These are phyloP conservation scores for Durusdinium trenchii DNA, from an alignment of 73 alveolate genomes.

Conservation along the genomic window DNA sequence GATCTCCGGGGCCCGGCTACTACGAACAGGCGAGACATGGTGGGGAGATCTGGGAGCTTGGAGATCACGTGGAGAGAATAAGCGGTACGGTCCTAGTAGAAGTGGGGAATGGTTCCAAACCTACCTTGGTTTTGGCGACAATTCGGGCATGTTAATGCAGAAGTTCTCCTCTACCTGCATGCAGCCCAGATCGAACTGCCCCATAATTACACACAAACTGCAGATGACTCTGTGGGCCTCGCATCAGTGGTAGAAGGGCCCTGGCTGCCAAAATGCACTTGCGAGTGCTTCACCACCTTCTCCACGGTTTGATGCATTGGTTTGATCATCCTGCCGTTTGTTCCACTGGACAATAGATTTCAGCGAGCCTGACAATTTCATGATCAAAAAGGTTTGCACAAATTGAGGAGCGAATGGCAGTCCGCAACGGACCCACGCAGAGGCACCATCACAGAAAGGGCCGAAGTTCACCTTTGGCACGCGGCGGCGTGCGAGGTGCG, in stretches of 20 bases:
- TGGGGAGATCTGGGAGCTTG: too few species aligned
- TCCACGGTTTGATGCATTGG: not conserved
- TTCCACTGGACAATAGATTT: not conserved
- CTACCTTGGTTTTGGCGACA: not conserved
- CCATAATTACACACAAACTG: too few species aligned
- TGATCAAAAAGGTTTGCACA: not conserved
- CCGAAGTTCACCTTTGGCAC: conserved; percentile 34
- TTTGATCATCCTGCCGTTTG: not conserved
- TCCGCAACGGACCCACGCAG: not conserved
- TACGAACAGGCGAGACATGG: conserved; percentile 38
- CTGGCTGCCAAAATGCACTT: too few species aligned
- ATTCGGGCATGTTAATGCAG: too few species aligned
- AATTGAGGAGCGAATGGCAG: not conserved
- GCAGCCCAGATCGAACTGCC: too few species aligned
- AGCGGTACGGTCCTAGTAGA: too few species aligned
- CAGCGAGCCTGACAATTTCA: not conserved
- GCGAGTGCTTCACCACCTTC: not conserved
- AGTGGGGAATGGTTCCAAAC: not conserved
- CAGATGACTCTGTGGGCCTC: too few species aligned
- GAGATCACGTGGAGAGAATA: too few species aligned
- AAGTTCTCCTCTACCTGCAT: too few species aligned
- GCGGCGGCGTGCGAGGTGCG: conserved; percentile 6
- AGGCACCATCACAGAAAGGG: not conserved
- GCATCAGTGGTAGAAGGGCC: too few species aligned
- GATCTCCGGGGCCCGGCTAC: conserved; percentile 40